Percentiles rank a stretch among this genome's conserved stretches.
phyloP scores from a whole-genome alignment of 1,284 basidiomycete genomes.

The Sanguinoderma infundibulare region DNA sequence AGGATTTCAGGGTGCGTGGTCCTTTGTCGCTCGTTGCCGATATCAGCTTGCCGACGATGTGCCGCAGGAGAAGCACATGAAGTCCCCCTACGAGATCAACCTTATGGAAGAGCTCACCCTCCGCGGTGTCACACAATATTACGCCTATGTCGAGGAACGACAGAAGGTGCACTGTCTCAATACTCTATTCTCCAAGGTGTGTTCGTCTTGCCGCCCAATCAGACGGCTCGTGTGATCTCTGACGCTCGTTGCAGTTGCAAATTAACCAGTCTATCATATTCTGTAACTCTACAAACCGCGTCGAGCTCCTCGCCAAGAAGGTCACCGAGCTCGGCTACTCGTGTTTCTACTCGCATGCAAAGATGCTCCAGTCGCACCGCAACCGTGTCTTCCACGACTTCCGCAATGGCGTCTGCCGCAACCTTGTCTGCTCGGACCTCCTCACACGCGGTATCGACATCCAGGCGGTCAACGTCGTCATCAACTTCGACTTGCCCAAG shows the following conservation, averaged over 20 bases:
- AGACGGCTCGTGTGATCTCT: conserved; percentile 21
- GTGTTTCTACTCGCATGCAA: conserved; percentile 99
- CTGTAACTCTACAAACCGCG: conserved; percentile 99
- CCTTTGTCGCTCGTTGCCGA: conserved; percentile 5
- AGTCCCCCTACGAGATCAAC: conserved; percentile 96
- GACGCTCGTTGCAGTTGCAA: conserved; percentile 73
- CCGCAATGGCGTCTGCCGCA: conserved; percentile 96
- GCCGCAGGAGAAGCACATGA: conserved; percentile 94
- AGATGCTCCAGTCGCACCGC: conserved; percentile 98
- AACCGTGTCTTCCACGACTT: conserved; percentile 99
- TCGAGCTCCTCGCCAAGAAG: conserved; percentile 98
- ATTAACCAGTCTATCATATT: conserved; percentile 99
- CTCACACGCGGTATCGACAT: conserved; percentile 99
- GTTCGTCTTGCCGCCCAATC: conserved; percentile 24
- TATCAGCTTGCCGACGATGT: conserved; percentile 10
- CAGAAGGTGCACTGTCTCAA: conserved; percentile 99
- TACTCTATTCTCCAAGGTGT: conserved; percentile 93
- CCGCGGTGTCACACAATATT: conserved; percentile 99
- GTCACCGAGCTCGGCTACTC: conserved; percentile 99
- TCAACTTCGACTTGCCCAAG: conserved; percentile 99
- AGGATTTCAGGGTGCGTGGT: conserved; percentile 89
- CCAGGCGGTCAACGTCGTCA: conserved; percentile 99
- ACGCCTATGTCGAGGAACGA: conserved; percentile 98
- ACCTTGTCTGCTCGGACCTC: conserved; percentile 96
- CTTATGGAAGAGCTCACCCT: conserved; percentile 99